Evolutionary conservation across 176 grass and related monocot genomes (phyloP).

Genomic region (Ampelocalamus luodianensis): DNA sequence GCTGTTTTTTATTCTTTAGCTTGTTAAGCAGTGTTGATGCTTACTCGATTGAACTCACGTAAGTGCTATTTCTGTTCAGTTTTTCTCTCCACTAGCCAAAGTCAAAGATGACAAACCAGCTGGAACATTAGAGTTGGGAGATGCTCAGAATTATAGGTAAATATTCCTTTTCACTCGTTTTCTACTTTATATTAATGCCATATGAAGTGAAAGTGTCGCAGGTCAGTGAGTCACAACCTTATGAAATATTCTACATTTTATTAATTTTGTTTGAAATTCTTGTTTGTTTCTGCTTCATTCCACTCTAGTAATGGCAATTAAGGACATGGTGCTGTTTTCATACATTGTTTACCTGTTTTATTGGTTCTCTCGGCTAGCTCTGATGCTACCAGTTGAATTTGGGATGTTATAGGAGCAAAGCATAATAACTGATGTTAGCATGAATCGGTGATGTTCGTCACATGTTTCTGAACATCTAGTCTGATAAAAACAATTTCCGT

Average conservation of each 20-base stretch:
- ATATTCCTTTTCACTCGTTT: neutral
- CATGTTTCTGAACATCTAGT: slow-evolving; percentile 21
- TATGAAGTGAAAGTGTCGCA: neutral
- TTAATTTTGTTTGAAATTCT: neutral
- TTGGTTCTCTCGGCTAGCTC: neutral
- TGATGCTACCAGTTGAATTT: neutral
- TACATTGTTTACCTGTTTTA: neutral
- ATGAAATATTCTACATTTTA: slow-evolving; percentile 4
- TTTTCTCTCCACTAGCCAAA: slow-evolving; percentile 97
- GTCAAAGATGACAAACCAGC: slow-evolving; percentile 82
- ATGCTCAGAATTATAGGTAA: slow-evolving; percentile 75
- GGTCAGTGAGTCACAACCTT: neutral
- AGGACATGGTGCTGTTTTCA: slow-evolving; percentile 19
- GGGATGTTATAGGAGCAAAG: neutral
- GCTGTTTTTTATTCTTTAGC: slow-evolving; percentile 26
- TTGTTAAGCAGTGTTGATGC: neutral
- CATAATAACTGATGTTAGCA: slow-evolving; percentile 9
- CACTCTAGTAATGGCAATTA: neutral
- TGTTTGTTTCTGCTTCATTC: neutral
- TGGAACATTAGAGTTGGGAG: slow-evolving; percentile 65
- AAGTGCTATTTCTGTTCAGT: slow-evolving; percentile 58
- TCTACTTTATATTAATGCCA: slow-evolving; percentile 15
- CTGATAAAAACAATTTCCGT: slow-evolving; percentile 21
- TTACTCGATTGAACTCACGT: slow-evolving; percentile 14
- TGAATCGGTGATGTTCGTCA: neutral